Percentiles rank a stretch among this genome's conserved stretches.
phyloP scores from a whole-genome alignment of 306 rosid species.

The Mucuna pruriens region DNA sequence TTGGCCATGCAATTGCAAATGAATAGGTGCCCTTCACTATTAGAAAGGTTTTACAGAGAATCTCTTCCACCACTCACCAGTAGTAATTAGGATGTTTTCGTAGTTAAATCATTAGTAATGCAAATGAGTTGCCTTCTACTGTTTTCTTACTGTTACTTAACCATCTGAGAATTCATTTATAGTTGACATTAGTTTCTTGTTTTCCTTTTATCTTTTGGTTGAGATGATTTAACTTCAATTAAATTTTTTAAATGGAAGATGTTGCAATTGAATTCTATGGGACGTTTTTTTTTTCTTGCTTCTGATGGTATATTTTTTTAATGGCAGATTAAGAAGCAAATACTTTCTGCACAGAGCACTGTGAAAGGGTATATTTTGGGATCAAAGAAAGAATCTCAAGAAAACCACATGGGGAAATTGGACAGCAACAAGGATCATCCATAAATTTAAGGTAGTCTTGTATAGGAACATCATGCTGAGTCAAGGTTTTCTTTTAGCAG shows the following conservation, averaged over 20 bases:
- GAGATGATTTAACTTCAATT: background rate
- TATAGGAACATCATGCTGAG: conserved; percentile 36
- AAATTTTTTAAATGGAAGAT: background rate
- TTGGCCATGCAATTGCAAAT: background rate
- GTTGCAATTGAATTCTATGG: background rate
- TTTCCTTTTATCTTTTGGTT: background rate
- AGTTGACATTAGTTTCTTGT: conserved; percentile 4
- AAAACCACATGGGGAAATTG: conserved; percentile 44
- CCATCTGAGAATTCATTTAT: background rate
- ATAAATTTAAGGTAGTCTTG: conserved; percentile 35
- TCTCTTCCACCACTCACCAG: background rate
- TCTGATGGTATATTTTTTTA: conserved; percentile 40
- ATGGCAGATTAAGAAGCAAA: conserved; percentile 71
- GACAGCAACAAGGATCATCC: conserved; percentile 59
- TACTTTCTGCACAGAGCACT: conserved; percentile 63
- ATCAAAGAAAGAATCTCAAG: conserved; percentile 57
- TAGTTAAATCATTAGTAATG: background rate
- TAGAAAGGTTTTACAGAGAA: background rate
- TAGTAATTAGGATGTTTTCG: background rate
- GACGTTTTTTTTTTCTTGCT: background rate
- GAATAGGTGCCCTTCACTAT: conserved; percentile 5
- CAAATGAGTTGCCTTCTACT: background rate
- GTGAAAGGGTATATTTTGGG: conserved; percentile 71
- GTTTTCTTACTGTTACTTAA: background rate
- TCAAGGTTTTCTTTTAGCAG: conserved; percentile 32